Conservation (phyloP, 1,284 basidiomycete species). For the Apiotrichum domesticum region DNA sequence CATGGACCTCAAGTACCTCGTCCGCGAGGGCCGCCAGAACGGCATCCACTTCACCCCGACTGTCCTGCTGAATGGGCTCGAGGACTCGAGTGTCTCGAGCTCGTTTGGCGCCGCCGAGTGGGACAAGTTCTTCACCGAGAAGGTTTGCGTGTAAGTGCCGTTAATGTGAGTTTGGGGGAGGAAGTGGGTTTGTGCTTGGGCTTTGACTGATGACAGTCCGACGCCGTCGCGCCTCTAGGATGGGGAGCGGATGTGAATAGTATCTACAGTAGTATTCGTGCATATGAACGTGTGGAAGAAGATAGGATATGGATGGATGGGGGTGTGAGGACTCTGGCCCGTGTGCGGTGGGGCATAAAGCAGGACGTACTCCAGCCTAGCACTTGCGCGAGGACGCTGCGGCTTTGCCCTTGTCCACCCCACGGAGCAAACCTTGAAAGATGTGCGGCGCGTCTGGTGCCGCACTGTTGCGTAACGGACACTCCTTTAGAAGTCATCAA, state of each 20-base stretch:
- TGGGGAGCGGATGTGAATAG: not conserved
- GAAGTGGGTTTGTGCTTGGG: no score
- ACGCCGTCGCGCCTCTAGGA: not conserved
- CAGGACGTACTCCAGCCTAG: no score
- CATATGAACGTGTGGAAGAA: not conserved
- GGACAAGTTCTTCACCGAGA: constrained; percentile 63
- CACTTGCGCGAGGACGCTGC: no score
- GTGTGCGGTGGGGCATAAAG: no score
- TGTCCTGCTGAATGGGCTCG: constrained; percentile 75
- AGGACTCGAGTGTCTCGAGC: constrained; percentile 71
- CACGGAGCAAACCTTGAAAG: no score
- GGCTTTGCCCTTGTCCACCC: no score
- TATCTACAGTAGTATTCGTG: not conserved
- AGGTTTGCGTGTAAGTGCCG: constrained; percentile 2
- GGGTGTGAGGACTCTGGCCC: no score
- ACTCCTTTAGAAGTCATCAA: constrained; percentile 53
- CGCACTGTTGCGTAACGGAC: no score
- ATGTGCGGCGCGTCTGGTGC: no score
- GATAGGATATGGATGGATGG: no score
- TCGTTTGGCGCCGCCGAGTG: constrained; percentile 80
- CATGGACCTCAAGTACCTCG: constrained; percentile 11
- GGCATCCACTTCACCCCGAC: constrained; percentile 88
- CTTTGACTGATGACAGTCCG: no score
- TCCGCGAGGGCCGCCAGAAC: constrained; percentile 87
- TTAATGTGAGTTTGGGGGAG: no score